phyloP scores from a whole-genome alignment of 2,329 filamentous ascomycete genomes.

The Diaporthe sp. region DNA sequence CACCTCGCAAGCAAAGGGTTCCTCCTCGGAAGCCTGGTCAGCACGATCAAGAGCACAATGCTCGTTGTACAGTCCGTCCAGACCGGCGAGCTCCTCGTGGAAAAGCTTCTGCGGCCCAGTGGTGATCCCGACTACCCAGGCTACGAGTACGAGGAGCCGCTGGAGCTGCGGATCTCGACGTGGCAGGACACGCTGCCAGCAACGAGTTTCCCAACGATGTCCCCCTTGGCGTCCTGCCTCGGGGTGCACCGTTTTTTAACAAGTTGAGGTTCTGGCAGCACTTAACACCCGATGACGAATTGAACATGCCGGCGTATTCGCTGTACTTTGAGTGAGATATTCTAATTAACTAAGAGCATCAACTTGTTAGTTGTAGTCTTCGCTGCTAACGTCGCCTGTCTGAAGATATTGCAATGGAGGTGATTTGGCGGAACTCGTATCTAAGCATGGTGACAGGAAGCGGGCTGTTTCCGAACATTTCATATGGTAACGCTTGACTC shows the following conservation, averaged over 20 bases:
- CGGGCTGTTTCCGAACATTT: slow-evolving; percentile 16
- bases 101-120: neutral
- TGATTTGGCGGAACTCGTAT: neutral
- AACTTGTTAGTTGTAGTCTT: neutral
- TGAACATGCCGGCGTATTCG: neutral
- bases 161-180: slow-evolving; percentile 6
- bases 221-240: neutral
- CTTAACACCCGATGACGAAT: neutral
- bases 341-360: neutral
- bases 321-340: slow-evolving; percentile 24
- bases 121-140: neutral
- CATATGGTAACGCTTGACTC: neutral
- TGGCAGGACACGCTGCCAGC: neutral
- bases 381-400: neutral
- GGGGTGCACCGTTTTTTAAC: neutral
- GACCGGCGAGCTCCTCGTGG: slow-evolving; percentile 7
- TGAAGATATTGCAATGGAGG: slow-evolving; percentile 22
- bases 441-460: neutral
- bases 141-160: neutral
- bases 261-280: slow-evolving; percentile 20
- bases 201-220: neutral
- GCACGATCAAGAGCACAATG: neutral
- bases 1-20: slow-evolving; percentile 21
- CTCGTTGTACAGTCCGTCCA: slow-evolving; percentile 6
- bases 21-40: neutral